These are phyloP conservation scores for Lactarius indigo DNA, from an alignment of 768 basidiomycete species.

Conservation along the genomic window DNA sequence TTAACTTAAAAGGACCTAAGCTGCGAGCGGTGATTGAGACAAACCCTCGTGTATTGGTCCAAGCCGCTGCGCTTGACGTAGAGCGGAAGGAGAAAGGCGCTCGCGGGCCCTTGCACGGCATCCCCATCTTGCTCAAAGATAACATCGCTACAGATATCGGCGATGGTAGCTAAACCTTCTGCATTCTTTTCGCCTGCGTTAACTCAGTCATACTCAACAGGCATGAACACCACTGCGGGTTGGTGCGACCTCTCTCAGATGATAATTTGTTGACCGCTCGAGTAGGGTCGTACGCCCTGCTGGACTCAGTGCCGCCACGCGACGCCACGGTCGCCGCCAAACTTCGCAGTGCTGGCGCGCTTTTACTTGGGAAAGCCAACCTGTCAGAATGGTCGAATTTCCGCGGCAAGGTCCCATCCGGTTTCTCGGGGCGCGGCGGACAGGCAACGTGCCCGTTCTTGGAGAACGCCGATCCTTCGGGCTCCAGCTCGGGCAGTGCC, in stretches of 20 bases:
- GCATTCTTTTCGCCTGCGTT: neutral
- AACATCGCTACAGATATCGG: slow-evolving; percentile 36
- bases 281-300: slow-evolving; percentile 34
- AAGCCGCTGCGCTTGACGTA: slow-evolving; percentile 48
- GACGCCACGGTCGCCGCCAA: slow-evolving; percentile 33
- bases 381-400: slow-evolving; percentile 44
- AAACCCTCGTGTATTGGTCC: slow-evolving; percentile 49
- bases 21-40: slow-evolving; percentile 58
- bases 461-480: slow-evolving; percentile 40
- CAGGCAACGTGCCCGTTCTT: slow-evolving; percentile 42
- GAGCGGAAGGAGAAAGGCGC: slow-evolving; percentile 43
- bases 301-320: slow-evolving; percentile 34
- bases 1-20: slow-evolving; percentile 56
- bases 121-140: slow-evolving; percentile 50
- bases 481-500: slow-evolving; percentile 43
- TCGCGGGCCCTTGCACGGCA: slow-evolving; percentile 51
- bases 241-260: neutral
- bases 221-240: slow-evolving; percentile 38
- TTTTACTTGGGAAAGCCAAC: slow-evolving; percentile 41
- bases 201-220: slow-evolving; percentile 21
- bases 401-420: slow-evolving; percentile 37
- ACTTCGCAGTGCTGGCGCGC: slow-evolving; percentile 35
- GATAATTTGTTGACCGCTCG: neutral
- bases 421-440: slow-evolving; percentile 47
- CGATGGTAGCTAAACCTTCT: slow-evolving; percentile 28